Conservation (phyloP, 495 filamentous ascomycete genomes). For the Penicillium mononematosum region DNA sequence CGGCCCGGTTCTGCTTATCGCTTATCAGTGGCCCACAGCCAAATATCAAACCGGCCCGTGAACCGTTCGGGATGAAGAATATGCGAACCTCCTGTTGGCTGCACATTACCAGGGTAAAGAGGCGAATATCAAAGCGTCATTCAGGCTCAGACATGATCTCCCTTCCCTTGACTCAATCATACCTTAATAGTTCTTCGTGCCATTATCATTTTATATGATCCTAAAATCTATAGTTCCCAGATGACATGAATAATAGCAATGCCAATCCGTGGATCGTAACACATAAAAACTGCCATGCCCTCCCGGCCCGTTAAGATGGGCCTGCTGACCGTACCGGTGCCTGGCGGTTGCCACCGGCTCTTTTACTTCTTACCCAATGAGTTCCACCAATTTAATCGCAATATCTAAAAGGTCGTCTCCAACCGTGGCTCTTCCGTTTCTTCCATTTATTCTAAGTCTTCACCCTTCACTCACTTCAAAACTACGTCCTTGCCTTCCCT, state of each 20-base stretch:
- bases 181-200: neutral
- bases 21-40: constrained; percentile 17
- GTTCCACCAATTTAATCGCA: constrained; percentile 11
- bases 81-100: neutral
- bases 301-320: constrained; percentile 1
- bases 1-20: constrained; percentile 15
- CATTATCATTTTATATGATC: neutral
- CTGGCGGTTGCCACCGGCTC: constrained; percentile 29
- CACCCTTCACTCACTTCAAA: neutral
- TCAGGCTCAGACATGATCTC: constrained; percentile 2
- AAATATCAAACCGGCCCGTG: constrained; percentile 20
- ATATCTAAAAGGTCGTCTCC: constrained; percentile 15
- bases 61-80: constrained; percentile 2
- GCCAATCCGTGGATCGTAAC: neutral
- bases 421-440: constrained; percentile 14
- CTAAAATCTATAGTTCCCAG: neutral
- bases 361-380: constrained; percentile 3
- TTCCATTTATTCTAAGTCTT: neutral
- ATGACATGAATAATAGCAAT: constrained; percentile 1
- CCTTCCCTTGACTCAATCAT: neutral
- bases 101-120: neutral
- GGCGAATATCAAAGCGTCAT: neutral
- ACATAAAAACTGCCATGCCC: neutral
- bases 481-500: neutral
- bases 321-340: constrained; percentile 24